These are phyloP conservation scores for Takashimella tepidaria DNA, from an alignment of 1,284 basidiomycete genomes.

Conservation along the genomic window DNA sequence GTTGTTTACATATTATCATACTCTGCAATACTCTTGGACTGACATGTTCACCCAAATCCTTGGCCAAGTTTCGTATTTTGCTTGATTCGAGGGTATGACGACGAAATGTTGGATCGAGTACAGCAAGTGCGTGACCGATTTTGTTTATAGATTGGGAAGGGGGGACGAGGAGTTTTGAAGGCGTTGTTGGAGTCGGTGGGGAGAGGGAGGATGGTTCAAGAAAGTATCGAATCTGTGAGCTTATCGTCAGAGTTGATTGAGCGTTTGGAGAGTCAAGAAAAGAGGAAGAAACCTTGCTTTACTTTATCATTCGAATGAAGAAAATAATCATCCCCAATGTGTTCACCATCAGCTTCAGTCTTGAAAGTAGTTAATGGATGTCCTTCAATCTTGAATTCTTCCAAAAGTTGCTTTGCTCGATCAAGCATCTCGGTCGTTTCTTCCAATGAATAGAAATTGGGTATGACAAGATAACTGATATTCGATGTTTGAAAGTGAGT, in stretches of 20 bases:
- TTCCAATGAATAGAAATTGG: slow-evolving; percentile 60
- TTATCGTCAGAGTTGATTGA: neutral
- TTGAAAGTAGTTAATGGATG: slow-evolving; percentile 92
- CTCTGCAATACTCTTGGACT: slow-evolving; percentile 86
- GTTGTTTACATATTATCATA: slow-evolving; percentile 91
- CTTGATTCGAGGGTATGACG: slow-evolving; percentile 71
- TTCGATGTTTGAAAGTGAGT: neutral
- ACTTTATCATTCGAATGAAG: slow-evolving; percentile 86
- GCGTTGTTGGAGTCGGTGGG: slow-evolving; percentile 21
- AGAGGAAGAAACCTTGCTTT: slow-evolving; percentile 49
- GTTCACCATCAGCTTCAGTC: slow-evolving; percentile 62
- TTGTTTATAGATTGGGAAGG: slow-evolving; percentile 60
- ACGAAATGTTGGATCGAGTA: slow-evolving; percentile 74
- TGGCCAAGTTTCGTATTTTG: slow-evolving; percentile 60
- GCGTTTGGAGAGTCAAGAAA: slow-evolving; percentile 63
- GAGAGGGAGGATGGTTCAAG: slow-evolving; percentile 41
- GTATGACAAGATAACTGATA: slow-evolving; percentile 69
- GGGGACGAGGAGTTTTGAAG: slow-evolving; percentile 60
- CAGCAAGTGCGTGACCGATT: slow-evolving; percentile 63
- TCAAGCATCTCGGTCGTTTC: slow-evolving; percentile 61
- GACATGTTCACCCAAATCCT: slow-evolving; percentile 69
- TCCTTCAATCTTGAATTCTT: slow-evolving; percentile 65
- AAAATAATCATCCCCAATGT: slow-evolving; percentile 79
- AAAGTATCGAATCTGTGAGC: slow-evolving; percentile 42
- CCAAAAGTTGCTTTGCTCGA: slow-evolving; percentile 67